Percentiles rank a stretch among this genome's conserved stretches.
These are phyloP conservation scores for Sanghuangporus sanghuang DNA, from an alignment of 1,284 basidiomycete genomes.

Conservation along the genomic window DNA sequence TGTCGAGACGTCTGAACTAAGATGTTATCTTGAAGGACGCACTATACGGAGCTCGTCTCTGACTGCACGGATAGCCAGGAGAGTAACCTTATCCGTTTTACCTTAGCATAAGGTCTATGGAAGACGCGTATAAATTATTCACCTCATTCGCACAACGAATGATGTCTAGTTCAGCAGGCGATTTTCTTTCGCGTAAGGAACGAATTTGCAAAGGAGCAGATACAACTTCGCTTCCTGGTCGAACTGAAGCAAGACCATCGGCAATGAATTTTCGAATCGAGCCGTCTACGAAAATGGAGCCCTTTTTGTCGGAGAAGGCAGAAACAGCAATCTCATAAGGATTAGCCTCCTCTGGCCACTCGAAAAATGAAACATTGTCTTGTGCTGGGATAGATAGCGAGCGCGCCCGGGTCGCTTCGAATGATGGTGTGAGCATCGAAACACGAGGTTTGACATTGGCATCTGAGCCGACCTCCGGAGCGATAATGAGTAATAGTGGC, in stretches of 20 bases:
- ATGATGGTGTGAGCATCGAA: conserved; percentile 67
- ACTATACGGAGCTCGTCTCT: conserved; percentile 56
- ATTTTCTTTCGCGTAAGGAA: conserved; percentile 70
- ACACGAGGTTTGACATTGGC: conserved; percentile 35
- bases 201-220: conserved; percentile 52
- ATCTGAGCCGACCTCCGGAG: conserved; percentile 30
- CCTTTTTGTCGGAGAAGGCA: conserved; percentile 21
- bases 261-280: conserved; percentile 32
- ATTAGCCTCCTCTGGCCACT: conserved; percentile 72
- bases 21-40: neutral
- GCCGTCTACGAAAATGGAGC: conserved; percentile 54
- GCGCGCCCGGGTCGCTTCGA: conserved; percentile 70
- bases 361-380: conserved; percentile 43
- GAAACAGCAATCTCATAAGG: conserved; percentile 54
- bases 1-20: neutral
- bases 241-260: conserved; percentile 36
- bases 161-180: conserved; percentile 61
- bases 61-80: conserved; percentile 68
- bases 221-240: conserved; percentile 30
- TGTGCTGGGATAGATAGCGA: conserved; percentile 47
- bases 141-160: conserved; percentile 81
- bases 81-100: conserved; percentile 50
- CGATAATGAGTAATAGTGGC: conserved; percentile 67
- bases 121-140: conserved; percentile 16
- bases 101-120: neutral